Evolutionary conservation across 1,284 basidiomycete species (phyloP), one percentile per base, ranked within the genome.

Genomic region (Trametes pubescens): DNA sequence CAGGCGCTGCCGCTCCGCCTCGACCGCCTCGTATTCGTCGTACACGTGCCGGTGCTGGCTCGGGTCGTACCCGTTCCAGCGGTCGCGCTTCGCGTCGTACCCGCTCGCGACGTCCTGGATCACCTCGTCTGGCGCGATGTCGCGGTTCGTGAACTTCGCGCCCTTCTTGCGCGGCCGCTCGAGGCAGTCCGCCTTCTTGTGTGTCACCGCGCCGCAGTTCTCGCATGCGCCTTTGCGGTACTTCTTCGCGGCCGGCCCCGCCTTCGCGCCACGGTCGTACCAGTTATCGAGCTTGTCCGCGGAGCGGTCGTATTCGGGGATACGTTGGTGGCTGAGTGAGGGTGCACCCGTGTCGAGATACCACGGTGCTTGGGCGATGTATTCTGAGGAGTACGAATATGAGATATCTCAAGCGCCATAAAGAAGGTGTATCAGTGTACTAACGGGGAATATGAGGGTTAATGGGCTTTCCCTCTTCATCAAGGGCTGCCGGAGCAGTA

Each of bases 1-100:
- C 71, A 95, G 75, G 77, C 93, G 93, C 78, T 95, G 89, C 67
- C 98, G 83, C 54, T 94, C 96, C 60, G 90, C 88, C 78, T 99
- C 98, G 57, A 98, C 81, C 16, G 96, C 96, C 56, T 92, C 92
- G 75, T 98, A 98, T 78, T 99, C 96, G 14, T 97, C 93, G 71
- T 98, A 94, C 24, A 99, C 89, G 67, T 80, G 84, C 73, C 89
- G 90, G 78, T 99, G 94, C 74, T 93, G 90, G 5, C 90, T 79
- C 5, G 95, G 86, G 75, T 99, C 96, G 77, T 99, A 99, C 4
- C 98, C 98, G 77, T 99, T 99, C 96, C 98, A 99, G 60, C 98
- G 81, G 77, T 99, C 98, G 48, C 98, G 86, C 80, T 99, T 99
- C 48, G 95, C 94, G 72, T 94, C 97, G 73, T 95, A 99, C 18